Percentiles rank a stretch among this genome's conserved stretches.
Evolutionary conservation across 2,329 filamentous ascomycete species (phyloP).

Genomic region (Didymella pomorum): DNA sequence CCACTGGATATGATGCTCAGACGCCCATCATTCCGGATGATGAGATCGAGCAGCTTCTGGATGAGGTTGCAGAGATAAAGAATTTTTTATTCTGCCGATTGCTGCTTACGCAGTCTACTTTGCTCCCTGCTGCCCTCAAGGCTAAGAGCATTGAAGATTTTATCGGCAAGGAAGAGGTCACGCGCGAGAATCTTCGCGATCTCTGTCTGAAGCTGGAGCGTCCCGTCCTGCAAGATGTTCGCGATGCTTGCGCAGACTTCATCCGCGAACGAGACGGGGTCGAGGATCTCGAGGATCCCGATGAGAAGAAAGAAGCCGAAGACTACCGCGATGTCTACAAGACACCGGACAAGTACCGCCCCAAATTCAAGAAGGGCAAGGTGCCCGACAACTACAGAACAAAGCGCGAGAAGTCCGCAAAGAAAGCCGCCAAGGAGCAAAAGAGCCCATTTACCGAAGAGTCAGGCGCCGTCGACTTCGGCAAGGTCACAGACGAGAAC

Average conservation of each 20-base stretch:
- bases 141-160: conserved; percentile 58
- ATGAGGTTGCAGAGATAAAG: conserved; percentile 60
- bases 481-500: conserved; percentile 46
- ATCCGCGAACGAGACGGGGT: conserved; percentile 52
- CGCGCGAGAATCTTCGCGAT: conserved; percentile 56
- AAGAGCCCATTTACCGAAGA: conserved; percentile 14
- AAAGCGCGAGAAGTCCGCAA: conserved; percentile 46
- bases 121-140: conserved; percentile 57
- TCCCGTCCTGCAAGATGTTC: conserved; percentile 59
- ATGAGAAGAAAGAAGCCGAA: conserved; percentile 29
- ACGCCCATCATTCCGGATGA: conserved; percentile 53
- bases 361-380: conserved; percentile 14
- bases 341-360: conserved; percentile 19
- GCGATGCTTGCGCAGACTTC: conserved; percentile 62
- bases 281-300: conserved; percentile 42
- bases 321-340: conserved; percentile 16
- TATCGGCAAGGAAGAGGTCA: conserved; percentile 53
- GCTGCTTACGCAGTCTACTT: conserved; percentile 55
- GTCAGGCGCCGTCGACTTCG: conserved; percentile 47
- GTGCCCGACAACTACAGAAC: conserved; percentile 36
- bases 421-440: conserved; percentile 16
- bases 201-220: conserved; percentile 59
- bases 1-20: conserved; percentile 38
- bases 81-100: conserved; percentile 59
- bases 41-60: conserved; percentile 54